Evolutionary conservation across 2,329 filamentous ascomycete species (phyloP).

Genomic region (Phialocephala subalpina): DNA sequence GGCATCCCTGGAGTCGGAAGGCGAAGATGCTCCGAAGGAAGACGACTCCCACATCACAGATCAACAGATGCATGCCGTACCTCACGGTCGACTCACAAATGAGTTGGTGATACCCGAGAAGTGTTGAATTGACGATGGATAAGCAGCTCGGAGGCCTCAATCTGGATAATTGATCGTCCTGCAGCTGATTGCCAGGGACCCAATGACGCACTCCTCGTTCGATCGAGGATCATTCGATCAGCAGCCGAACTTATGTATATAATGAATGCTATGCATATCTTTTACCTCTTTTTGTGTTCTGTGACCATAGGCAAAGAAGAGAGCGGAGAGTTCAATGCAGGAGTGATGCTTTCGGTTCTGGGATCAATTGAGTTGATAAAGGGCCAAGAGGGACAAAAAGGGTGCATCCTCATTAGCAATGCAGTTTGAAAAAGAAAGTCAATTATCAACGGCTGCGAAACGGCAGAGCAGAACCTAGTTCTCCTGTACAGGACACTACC

Average conservation of each 20-base stretch:
- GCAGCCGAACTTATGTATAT: slow-evolving; percentile 1
- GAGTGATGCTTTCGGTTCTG: background rate
- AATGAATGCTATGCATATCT: slow-evolving; percentile 11
- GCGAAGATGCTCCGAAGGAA: slow-evolving; percentile 6
- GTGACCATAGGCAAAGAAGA: slow-evolving; percentile 1
- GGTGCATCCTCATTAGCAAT: background rate
- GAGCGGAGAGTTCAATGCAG: background rate
- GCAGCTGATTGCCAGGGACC: slow-evolving; percentile 21
- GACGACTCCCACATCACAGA: background rate
- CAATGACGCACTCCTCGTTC: slow-evolving; percentile 26
- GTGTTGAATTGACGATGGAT: slow-evolving; percentile 30
- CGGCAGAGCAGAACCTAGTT: background rate
- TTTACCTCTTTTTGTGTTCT: background rate
- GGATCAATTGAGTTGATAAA: background rate
- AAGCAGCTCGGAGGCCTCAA: slow-evolving; percentile 23
- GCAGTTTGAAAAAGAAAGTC: background rate
- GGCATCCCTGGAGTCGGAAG: slow-evolving; percentile 8
- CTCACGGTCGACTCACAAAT: background rate
- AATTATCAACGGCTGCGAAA: background rate
- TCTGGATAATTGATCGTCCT: slow-evolving; percentile 36
- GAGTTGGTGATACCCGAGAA: slow-evolving; percentile 22
- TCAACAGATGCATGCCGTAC: background rate
- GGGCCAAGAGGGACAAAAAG: background rate
- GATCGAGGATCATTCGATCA: slow-evolving; percentile 21
- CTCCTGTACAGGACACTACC: background rate